Evolutionary conservation across 2,329 filamentous ascomycete genomes (phyloP), one percentile per base, ranked within the genome.

Genomic region (Onygenales sp.): DNA sequence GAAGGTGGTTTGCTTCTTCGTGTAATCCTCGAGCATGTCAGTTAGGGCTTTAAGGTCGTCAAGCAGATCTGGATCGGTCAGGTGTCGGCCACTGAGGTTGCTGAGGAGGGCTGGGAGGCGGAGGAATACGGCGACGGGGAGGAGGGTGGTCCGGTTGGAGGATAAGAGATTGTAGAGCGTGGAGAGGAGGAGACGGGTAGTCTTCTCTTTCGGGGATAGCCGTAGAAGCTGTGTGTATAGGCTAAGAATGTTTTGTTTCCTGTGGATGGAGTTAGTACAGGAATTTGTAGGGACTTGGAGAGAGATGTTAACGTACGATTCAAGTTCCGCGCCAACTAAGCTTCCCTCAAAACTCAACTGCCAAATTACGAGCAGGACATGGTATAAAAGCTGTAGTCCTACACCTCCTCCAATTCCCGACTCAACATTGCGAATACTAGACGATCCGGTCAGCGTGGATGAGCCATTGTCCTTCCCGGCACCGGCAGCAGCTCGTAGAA

Each of bases 191-290:
- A 98, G 80, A 33, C 93, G 85, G 0, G 92, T 97, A 1, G 92
- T 97, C 78, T 98, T 98, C 69, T 97, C 93, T 71, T 98, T 98
- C 44, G 92, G 91, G 2, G 93, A 97, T 43, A 95, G 78, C 52
- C 90, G 86, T 53, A 98, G 78, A 39, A 98, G 84, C 60, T 94
- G 87, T n/a, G 88, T 90, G 70, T 95, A 96, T 44, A 97, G 81
- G 46, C 90, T 80, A 58, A 97, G 80, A 60, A 97, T 86, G 65
- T 97, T 91, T 72, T 95, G 89, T 71, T 96, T 91, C 61, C 91
- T 95, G 59, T 39, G 55, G 43, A 62, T 60, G 55, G 52, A 50
- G 35, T 54, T 63, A 58, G 13, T 52, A 35, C 31, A 27, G 9
- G 2, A 39, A 10, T n/a, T 48, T 38, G 3, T 10, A 14, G 33